phyloP scores from a whole-genome alignment of 208 protist species.

The Leishmania major region DNA sequence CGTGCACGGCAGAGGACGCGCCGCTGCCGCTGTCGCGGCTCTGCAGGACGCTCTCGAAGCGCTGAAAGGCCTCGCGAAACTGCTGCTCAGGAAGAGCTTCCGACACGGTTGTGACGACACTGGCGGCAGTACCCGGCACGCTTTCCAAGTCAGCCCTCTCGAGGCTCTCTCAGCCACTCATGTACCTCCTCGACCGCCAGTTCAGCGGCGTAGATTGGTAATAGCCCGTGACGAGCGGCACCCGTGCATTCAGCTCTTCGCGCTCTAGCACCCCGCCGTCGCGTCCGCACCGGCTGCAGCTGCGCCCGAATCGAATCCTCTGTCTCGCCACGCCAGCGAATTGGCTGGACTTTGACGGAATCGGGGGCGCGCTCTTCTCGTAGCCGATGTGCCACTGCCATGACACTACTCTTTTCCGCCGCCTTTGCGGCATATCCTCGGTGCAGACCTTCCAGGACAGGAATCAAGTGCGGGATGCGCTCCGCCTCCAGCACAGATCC shows the following conservation, averaged over 20 bases:
- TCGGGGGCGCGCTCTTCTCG: constrained; percentile 15
- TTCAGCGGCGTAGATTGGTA: constrained; percentile 17
- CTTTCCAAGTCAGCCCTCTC: constrained; percentile 4
- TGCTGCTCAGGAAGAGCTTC: constrained; percentile 17
- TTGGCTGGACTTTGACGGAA: constrained; percentile 24
- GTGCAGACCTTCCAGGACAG: constrained; percentile 27
- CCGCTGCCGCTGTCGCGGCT: not conserved
- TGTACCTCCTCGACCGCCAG: constrained; percentile 16
- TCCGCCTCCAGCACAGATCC: constrained; percentile 11
- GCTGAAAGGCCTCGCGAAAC: constrained; percentile 22
- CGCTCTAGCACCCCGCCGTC: constrained; percentile 41
- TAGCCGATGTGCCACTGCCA: constrained; percentile 21
- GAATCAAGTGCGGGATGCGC: constrained; percentile 39
- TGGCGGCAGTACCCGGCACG: constrained; percentile 3
- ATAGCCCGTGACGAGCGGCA: constrained; percentile 25
- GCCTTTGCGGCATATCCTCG: not conserved
- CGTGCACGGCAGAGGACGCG: not conserved
- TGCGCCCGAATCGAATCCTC: constrained; percentile 32
- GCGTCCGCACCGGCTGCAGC: constrained; percentile 45
- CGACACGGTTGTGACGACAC: constrained; percentile 7
- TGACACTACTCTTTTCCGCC: constrained; percentile 8
- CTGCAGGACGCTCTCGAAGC: constrained; percentile 5
- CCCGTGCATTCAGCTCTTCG: constrained; percentile 39
- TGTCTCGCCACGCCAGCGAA: constrained; percentile 51
- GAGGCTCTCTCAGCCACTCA: not conserved